Evolutionary conservation across 1,139 yeast genomes (phyloP).

Genomic region (Geotrichum histeridarum): DNA sequence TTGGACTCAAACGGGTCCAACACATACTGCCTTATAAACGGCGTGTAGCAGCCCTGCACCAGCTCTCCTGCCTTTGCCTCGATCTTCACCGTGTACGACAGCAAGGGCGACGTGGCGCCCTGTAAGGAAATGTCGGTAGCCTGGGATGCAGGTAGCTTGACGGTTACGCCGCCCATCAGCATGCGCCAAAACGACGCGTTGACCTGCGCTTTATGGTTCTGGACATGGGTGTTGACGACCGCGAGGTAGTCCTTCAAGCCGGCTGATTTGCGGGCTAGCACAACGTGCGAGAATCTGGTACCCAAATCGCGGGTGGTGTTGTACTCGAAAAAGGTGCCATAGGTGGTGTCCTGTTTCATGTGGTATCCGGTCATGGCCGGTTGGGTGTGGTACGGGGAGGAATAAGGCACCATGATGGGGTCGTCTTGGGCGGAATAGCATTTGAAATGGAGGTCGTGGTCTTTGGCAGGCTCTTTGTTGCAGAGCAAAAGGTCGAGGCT

Average conservation of each 20-base stretch:
- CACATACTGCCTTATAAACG: conserved; percentile 60
- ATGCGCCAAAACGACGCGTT: conserved; percentile 9
- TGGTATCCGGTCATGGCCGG: conserved; percentile 12
- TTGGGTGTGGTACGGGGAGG: conserved; percentile 8
- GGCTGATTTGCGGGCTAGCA: conserved; percentile 15
- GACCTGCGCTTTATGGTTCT: conserved; percentile 5
- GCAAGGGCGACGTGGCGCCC: conserved; percentile 54
- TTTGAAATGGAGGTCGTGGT: background rate
- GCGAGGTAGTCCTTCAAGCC: background rate
- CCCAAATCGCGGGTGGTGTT: conserved; percentile 5
- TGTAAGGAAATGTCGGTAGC: conserved; percentile 46
- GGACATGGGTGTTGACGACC: conserved; percentile 37
- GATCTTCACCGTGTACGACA: conserved; percentile 45
- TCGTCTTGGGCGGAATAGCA: conserved; percentile 8
- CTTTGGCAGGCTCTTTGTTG: background rate
- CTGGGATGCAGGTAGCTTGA: conserved; percentile 36
- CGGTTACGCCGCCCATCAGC: conserved; percentile 15
- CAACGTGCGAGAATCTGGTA: conserved; percentile 9
- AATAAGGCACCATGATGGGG: conserved; percentile 8
- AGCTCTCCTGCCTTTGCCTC: conserved; percentile 17
- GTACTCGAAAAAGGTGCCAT: conserved; percentile 12
- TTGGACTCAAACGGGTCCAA: conserved; percentile 63
- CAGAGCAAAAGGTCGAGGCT: conserved; percentile 11
- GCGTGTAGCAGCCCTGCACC: conserved; percentile 41
- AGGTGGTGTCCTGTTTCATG: conserved; percentile 6